Percentiles rank a stretch among this genome's conserved stretches.
Evolutionary conservation across 192 early-diverging fungal species (phyloP).

Genomic region (Coemansia sp.): DNA sequence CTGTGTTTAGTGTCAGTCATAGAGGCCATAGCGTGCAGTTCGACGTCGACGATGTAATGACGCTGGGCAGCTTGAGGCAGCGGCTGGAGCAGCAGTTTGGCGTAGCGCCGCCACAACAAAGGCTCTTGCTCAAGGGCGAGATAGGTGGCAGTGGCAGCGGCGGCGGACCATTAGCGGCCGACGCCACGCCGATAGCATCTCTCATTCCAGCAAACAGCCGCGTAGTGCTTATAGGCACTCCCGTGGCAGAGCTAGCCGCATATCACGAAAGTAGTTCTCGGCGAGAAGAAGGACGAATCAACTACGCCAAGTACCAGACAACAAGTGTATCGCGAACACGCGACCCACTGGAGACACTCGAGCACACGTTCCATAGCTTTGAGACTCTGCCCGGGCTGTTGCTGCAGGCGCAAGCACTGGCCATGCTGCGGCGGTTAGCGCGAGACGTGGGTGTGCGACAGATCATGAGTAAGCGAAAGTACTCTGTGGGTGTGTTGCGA

Average conservation of each 20-base stretch:
- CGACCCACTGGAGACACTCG: background rate
- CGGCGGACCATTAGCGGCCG: background rate
- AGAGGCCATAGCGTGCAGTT: conserved; percentile 18
- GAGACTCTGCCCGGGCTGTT: conserved; percentile 14
- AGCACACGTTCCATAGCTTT: conserved; percentile 26
- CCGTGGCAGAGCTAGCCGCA: conserved; percentile 11
- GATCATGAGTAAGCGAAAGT: conserved; percentile 38
- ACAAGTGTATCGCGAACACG: conserved; percentile 6
- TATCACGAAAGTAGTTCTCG: conserved; percentile 2
- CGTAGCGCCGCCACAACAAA: conserved; percentile 29
- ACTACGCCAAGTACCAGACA: conserved; percentile 22
- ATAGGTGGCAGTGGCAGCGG: conserved; percentile 2
- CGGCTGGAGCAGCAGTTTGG: conserved; percentile 24
- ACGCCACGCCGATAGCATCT: background rate
- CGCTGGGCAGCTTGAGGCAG: conserved; percentile 31
- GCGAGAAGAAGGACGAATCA: conserved; percentile 22
- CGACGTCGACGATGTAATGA: background rate
- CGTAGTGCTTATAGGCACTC: conserved; percentile 40
- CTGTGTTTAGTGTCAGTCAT: conserved; percentile 25
- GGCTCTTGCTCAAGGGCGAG: conserved; percentile 28
- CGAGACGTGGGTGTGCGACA: conserved; percentile 39
- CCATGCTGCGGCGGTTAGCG: conserved; percentile 25
- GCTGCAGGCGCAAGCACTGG: conserved; percentile 13
- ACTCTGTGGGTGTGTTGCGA: conserved; percentile 29
- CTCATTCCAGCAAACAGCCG: conserved; percentile 14